Evolutionary conservation across 805 yeast species (phyloP).

Genomic region (Candida awuae): DNA sequence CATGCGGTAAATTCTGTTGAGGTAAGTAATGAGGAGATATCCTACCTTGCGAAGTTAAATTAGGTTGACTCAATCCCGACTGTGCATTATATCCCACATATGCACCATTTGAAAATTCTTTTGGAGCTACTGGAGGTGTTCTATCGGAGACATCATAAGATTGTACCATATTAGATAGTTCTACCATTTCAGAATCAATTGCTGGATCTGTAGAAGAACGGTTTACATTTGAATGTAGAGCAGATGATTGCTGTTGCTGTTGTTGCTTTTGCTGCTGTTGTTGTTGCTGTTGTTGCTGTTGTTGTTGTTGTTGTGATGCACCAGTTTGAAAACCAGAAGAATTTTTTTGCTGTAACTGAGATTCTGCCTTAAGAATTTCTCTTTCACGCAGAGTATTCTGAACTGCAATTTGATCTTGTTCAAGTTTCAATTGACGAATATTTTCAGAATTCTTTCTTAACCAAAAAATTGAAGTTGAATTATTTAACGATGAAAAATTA

Average conservation of each 20-base stretch:
- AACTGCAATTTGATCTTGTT: slow-evolving; percentile 21
- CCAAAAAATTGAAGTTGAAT: slow-evolving; percentile 24
- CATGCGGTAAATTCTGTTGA: slow-evolving; percentile 27
- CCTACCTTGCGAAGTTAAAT: slow-evolving; percentile 14
- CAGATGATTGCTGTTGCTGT: slow-evolving; percentile 9
- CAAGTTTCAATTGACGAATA: slow-evolving; percentile 21
- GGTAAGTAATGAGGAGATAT: slow-evolving; percentile 25
- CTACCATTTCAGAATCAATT: slow-evolving; percentile 26
- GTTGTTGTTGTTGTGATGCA: neutral
- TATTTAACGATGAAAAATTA: slow-evolving; percentile 33
- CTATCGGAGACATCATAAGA: slow-evolving; percentile 24
- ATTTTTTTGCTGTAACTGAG: slow-evolving; percentile 1
- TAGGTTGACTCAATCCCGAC: slow-evolving; percentile 12
- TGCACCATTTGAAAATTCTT: neutral
- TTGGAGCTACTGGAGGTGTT: slow-evolving; percentile 18
- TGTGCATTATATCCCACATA: slow-evolving; percentile 13
- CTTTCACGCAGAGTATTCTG: slow-evolving; percentile 25
- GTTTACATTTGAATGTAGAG: neutral
- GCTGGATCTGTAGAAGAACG: slow-evolving; percentile 16
- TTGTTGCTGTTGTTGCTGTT: slow-evolving; percentile 5
- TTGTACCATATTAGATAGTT: slow-evolving; percentile 27
- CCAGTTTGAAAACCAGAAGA: neutral
- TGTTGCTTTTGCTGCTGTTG: slow-evolving; percentile 10
- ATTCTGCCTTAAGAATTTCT: slow-evolving; percentile 16
- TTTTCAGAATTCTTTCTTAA: slow-evolving; percentile 27